These are phyloP conservation scores for Talaromyces ruber DNA, from an alignment of 495 filamentous ascomycete genomes.

Conservation along the genomic window DNA sequence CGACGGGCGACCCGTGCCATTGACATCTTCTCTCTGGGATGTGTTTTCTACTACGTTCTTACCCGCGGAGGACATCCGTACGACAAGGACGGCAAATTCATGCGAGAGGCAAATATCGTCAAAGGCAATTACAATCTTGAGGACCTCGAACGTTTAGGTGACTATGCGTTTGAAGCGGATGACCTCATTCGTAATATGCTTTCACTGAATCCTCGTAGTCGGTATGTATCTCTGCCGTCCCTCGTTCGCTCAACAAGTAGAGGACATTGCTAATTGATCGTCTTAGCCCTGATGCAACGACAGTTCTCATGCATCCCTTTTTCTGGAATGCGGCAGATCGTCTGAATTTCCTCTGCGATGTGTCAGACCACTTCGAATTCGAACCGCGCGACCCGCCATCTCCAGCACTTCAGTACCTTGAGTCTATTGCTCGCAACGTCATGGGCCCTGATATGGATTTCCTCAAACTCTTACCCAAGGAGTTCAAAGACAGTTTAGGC, in stretches of 20 bases:
- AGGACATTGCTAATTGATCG: constrained; percentile 3
- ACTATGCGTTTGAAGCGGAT: constrained; percentile 77
- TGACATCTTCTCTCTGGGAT: constrained; percentile 92
- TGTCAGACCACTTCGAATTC: constrained; percentile 90
- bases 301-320: constrained; percentile 87
- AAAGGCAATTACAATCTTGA: constrained; percentile 71
- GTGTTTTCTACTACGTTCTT: constrained; percentile 94
- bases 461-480: constrained; percentile 61
- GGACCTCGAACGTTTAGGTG: constrained; percentile 61
- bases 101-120: constrained; percentile 94
- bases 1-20: constrained; percentile 88
- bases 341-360: constrained; percentile 83
- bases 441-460: constrained; percentile 63
- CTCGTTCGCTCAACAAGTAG: background rate
- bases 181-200: constrained; percentile 84
- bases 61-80: constrained; percentile 90
- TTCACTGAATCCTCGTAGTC: constrained; percentile 54
- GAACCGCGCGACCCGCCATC: constrained; percentile 77
- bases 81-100: constrained; percentile 85
- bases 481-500: constrained; percentile 78
- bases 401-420: constrained; percentile 52
- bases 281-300: constrained; percentile 53
- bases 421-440: constrained; percentile 42
- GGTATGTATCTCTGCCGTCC: constrained; percentile 28
- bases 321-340: constrained; percentile 89